A percentile compares a stretch with the other conserved stretches of the same genome.
These are phyloP conservation scores for Zygnema cylindricum DNA, from an alignment of 139 green algal genomes.

Conservation along the genomic window DNA sequence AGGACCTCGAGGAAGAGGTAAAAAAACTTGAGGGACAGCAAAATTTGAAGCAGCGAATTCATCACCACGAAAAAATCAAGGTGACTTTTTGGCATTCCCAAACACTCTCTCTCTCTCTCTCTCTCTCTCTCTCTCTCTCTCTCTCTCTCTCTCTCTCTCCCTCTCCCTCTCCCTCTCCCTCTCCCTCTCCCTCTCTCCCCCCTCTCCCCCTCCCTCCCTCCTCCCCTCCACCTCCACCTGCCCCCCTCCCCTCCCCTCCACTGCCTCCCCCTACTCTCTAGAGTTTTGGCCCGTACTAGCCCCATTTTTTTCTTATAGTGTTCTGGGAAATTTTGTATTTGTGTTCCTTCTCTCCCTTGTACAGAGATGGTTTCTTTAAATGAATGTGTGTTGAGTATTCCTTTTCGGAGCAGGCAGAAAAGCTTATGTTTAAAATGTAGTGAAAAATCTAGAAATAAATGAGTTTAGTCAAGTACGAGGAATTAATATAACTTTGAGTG, in stretches of 20 bases:
- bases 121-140: background rate
- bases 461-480: too few species aligned
- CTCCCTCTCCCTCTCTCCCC: background rate
- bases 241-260: conserved; percentile 15
- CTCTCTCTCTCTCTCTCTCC: background rate
- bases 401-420: too few species aligned
- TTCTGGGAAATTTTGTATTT: too few species aligned
- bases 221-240: conserved; percentile 2
- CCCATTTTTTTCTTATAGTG: too few species aligned
- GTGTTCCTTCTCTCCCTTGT: too few species aligned
- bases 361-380: too few species aligned
- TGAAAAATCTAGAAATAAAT: too few species aligned
- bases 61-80: background rate
- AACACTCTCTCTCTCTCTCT: conserved; percentile 19
- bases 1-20: conserved; percentile 12
- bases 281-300: too few species aligned
- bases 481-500: too few species aligned
- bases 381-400: too few species aligned
- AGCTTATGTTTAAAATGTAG: too few species aligned
- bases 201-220: background rate
- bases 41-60: background rate
- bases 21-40: background rate
- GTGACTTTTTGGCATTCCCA: conserved; percentile 32
- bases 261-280: conserved; percentile 7
- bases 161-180: conserved; percentile 1